A percentile compares a stretch with the other conserved stretches of the same genome.
phyloP scores from a whole-genome alignment of 1,284 basidiomycete genomes.

The Neonothopanus nambi region DNA sequence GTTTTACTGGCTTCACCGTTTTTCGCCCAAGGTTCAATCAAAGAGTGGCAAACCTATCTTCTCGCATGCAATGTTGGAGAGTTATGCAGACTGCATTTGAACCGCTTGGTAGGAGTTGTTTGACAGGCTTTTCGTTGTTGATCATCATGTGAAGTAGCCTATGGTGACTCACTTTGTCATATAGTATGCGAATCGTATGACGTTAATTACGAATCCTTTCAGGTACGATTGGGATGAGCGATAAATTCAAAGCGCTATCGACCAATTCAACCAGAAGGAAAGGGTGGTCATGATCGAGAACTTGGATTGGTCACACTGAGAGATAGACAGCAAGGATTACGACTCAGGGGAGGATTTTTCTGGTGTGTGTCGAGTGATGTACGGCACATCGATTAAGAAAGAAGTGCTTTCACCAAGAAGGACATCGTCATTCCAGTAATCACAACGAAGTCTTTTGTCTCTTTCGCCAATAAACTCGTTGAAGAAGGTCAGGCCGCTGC shows the following conservation, averaged over 20 bases:
- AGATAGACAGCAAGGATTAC: too few species aligned
- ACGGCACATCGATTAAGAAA: slow-evolving; percentile 10
- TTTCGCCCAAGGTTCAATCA: slow-evolving; percentile 3
- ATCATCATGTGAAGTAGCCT: slow-evolving; percentile 15
- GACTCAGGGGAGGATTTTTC: too few species aligned
- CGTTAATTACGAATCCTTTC: too few species aligned
- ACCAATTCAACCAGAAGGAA: slow-evolving; percentile 16
- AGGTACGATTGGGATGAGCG: slow-evolving; percentile 17
- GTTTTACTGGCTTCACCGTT: slow-evolving; percentile 14
- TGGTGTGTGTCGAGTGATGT: too few species aligned
- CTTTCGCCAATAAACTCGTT: slow-evolving; percentile 16
- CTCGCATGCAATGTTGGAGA: slow-evolving; percentile 16
- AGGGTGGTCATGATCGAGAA: neutral
- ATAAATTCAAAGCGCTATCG: slow-evolving; percentile 12
- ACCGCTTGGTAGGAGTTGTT: slow-evolving; percentile 16
- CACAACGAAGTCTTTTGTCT: slow-evolving; percentile 14
- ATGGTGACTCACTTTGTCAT: too few species aligned
- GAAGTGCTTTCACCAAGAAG: slow-evolving; percentile 7
- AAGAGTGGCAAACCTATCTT: neutral
- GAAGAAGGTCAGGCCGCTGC: slow-evolving; percentile 7
- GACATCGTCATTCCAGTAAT: slow-evolving; percentile 17
- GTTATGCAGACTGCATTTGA: slow-evolving; percentile 13
- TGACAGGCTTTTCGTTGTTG: slow-evolving; percentile 18
- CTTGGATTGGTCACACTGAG: neutral
- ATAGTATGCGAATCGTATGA: too few species aligned